Conservation (phyloP, 352 stramenopile species). For the Phytophthora cactorum region DNA sequence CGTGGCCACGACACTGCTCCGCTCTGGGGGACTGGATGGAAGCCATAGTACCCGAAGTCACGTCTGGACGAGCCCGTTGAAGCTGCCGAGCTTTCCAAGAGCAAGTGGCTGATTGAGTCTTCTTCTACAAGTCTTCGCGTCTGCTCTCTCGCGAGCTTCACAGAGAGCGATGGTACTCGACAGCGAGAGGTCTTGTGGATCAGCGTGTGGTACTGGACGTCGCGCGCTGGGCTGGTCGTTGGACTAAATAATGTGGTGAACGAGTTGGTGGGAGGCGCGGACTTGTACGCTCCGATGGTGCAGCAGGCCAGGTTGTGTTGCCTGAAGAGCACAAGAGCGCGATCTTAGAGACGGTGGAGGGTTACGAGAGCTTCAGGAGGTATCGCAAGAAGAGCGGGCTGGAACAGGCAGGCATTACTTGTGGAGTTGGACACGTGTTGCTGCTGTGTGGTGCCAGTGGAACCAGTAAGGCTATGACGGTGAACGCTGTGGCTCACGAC, state of each 20-base stretch:
- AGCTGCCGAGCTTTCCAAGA: constrained; percentile 63
- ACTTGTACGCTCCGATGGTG: constrained; percentile 88
- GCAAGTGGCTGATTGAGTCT: constrained; percentile 85
- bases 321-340: constrained; percentile 84
- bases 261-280: constrained; percentile 87
- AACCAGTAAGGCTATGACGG: constrained; percentile 93
- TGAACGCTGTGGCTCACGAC: constrained; percentile 87
- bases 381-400: constrained; percentile 84
- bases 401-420: constrained; percentile 74
- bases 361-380: constrained; percentile 81
- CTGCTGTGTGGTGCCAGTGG: constrained; percentile 84
- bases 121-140: constrained; percentile 91
- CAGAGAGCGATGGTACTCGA: constrained; percentile 83
- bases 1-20: no score
- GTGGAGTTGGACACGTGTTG: constrained; percentile 79
- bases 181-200: constrained; percentile 81
- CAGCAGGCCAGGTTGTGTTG: constrained; percentile 83
- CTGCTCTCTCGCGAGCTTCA: constrained; percentile 80
- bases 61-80: no score
- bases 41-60: no score
- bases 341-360: constrained; percentile 83
- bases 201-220: constrained; percentile 85
- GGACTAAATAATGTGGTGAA: constrained; percentile 91
- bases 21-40: no score
- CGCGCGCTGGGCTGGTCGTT: constrained; percentile 88